phyloP scores from a whole-genome alignment of 208 protist species.

The Leishmania gerbilli region DNA sequence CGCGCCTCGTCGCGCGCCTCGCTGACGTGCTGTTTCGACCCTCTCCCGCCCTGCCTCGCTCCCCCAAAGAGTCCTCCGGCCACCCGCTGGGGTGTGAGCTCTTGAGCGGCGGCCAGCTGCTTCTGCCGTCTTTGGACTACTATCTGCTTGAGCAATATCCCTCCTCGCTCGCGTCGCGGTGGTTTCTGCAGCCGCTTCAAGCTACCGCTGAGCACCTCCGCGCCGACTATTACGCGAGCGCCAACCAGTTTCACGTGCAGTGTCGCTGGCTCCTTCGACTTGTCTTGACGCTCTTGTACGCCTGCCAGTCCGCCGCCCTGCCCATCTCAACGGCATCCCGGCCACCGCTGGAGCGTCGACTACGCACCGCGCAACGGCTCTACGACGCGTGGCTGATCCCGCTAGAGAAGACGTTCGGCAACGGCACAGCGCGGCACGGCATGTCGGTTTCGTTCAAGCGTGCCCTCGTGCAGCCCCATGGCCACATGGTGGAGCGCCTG shows the following conservation, averaged over 20 bases:
- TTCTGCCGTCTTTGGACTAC: conserved; percentile 10
- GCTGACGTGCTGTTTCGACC: conserved; percentile 14
- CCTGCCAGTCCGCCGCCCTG: conserved; percentile 7
- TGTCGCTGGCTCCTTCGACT: conserved; percentile 29
- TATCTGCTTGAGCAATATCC: conserved; percentile 18
- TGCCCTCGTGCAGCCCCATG: conserved; percentile 41
- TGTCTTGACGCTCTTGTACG: conserved; percentile 18
- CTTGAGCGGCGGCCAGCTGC: conserved; percentile 24
- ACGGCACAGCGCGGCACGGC: conserved; percentile 41
- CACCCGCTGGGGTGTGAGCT: neutral
- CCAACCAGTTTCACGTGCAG: conserved; percentile 10
- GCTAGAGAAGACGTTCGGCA: conserved; percentile 28
- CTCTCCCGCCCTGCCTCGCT: neutral
- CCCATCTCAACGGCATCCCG: conserved; percentile 16
- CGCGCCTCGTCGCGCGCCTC: conserved; percentile 11
- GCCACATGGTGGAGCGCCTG: conserved; percentile 15
- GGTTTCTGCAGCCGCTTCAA: conserved; percentile 29
- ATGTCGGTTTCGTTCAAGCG: conserved; percentile 43
- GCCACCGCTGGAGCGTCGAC: conserved; percentile 37
- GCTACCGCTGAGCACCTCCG: conserved; percentile 16
- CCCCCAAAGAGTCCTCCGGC: neutral
- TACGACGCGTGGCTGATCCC: conserved; percentile 31
- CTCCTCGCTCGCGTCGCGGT: conserved; percentile 17
- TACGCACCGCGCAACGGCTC: conserved; percentile 32
- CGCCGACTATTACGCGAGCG: conserved; percentile 22